phyloP scores from a whole-genome alignment of 2,329 filamentous ascomycete genomes.

The Neonectria neomacrospora region DNA sequence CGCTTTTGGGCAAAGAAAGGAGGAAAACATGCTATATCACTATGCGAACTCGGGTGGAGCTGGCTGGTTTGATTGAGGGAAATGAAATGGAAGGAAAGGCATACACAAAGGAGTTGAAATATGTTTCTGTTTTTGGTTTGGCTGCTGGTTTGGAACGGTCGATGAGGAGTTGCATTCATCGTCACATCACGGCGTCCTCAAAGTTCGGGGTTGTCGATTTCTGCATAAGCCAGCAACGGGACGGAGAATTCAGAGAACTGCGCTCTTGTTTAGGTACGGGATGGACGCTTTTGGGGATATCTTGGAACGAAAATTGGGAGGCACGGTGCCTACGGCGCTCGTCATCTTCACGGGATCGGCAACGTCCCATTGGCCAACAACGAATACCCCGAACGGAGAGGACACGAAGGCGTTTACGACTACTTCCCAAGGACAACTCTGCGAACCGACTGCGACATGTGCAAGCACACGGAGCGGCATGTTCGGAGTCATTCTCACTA shows the following conservation, averaged over 20 bases:
- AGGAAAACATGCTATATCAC: constrained; percentile 29
- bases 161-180: constrained; percentile 44
- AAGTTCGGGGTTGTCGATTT: constrained; percentile 38
- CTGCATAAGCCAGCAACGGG: constrained; percentile 32
- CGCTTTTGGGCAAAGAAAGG: constrained; percentile 20
- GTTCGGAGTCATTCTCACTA: constrained; percentile 37
- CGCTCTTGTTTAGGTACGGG: constrained; percentile 27
- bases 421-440: constrained; percentile 34
- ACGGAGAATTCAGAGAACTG: constrained; percentile 20
- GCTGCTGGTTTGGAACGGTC: constrained; percentile 36
- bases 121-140: constrained; percentile 36
- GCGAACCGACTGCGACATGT: constrained; percentile 38
- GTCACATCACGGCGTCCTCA: constrained; percentile 40
- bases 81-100: constrained; percentile 39
- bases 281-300: constrained; percentile 30
- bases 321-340: constrained; percentile 33
- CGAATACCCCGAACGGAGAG: constrained; percentile 42
- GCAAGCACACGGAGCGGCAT: constrained; percentile 35
- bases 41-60: constrained; percentile 36
- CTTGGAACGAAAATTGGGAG: constrained; percentile 31
- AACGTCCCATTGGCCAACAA: constrained; percentile 33
- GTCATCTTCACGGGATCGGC: constrained; percentile 30
- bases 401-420: constrained; percentile 40
- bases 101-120: constrained; percentile 45
- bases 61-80: constrained; percentile 34